A percentile compares a stretch with the other conserved stretches of the same genome.
phyloP scores from a whole-genome alignment of 495 filamentous ascomycete genomes.

The Penicillium paxilli region DNA sequence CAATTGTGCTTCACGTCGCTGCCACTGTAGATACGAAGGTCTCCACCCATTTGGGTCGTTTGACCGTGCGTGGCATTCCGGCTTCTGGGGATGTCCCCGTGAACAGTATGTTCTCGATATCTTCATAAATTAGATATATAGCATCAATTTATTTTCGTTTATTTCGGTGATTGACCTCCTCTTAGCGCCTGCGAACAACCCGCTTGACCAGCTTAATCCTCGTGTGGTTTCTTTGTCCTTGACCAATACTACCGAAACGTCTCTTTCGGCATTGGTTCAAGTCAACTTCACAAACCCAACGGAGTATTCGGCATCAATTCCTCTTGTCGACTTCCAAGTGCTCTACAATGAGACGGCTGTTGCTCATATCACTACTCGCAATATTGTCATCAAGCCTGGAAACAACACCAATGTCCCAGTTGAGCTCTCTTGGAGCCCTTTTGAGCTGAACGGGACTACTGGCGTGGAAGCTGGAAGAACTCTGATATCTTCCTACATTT shows the following conservation, averaged over 20 bases:
- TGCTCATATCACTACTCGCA: slow-evolving; percentile 65
- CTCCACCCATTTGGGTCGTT: slow-evolving; percentile 72
- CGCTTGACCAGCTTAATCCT: slow-evolving; percentile 55
- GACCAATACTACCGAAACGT: slow-evolving; percentile 64
- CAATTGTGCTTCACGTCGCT: slow-evolving; percentile 65
- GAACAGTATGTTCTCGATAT: slow-evolving; percentile 67
- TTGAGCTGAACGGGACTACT: slow-evolving; percentile 54
- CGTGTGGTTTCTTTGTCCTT: slow-evolving; percentile 66
- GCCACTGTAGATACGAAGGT: slow-evolving; percentile 85
- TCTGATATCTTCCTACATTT: slow-evolving; percentile 81
- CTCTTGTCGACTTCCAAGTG: slow-evolving; percentile 74
- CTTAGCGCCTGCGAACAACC: slow-evolving; percentile 44
- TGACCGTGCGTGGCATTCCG: slow-evolving; percentile 78
- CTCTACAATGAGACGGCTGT: slow-evolving; percentile 71
- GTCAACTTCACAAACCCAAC: slow-evolving; percentile 91
- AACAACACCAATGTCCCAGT: slow-evolving; percentile 70
- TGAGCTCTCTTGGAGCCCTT: slow-evolving; percentile 73
- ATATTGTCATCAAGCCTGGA: slow-evolving; percentile 63
- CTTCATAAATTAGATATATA: slow-evolving; percentile 21
- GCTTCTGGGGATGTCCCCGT: slow-evolving; percentile 82
- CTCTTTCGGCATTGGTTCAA: slow-evolving; percentile 63
- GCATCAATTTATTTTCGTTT: slow-evolving; percentile 16
- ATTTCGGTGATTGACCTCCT: slow-evolving; percentile 17
- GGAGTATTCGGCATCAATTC: slow-evolving; percentile 74
- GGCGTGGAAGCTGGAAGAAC: slow-evolving; percentile 64